These are phyloP conservation scores for Metarhizium sp. DNA, from an alignment of 2,329 filamentous ascomycete genomes.

Conservation along the genomic window DNA sequence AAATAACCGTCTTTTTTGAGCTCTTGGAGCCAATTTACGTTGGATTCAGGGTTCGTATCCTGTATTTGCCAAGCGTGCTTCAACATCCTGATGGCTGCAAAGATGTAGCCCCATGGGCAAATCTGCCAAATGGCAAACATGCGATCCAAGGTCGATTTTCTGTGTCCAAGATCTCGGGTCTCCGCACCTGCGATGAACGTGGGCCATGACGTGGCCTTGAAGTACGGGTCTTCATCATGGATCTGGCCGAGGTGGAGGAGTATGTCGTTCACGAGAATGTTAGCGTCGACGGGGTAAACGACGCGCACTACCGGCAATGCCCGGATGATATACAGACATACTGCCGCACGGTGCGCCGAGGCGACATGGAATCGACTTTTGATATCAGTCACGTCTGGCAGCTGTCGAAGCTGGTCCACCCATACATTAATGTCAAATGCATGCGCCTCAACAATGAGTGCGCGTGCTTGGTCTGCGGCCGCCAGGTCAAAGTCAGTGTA, in stretches of 20 bases:
- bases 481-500: constrained; percentile 21
- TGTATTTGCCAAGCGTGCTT: constrained; percentile 36
- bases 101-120: constrained; percentile 42
- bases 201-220: constrained; percentile 53
- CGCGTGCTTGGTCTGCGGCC: constrained; percentile 26
- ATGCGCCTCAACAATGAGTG: constrained; percentile 31
- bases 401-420: constrained; percentile 29
- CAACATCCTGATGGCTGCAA: constrained; percentile 39
- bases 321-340: constrained; percentile 37
- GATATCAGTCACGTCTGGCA: constrained; percentile 26
- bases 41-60: constrained; percentile 19
- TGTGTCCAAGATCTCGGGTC: constrained; percentile 33
- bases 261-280: constrained; percentile 39
- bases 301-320: constrained; percentile 28
- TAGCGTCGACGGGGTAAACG: constrained; percentile 28
- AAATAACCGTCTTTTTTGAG: constrained; percentile 34
- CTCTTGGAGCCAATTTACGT: constrained; percentile 31
- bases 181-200: constrained; percentile 49
- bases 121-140: constrained; percentile 33
- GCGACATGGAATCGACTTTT: constrained; percentile 34
- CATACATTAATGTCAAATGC: constrained; percentile 32
- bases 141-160: constrained; percentile 42
- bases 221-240: constrained; percentile 38
- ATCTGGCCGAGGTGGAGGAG: constrained; percentile 40
- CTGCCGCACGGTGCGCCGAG: constrained; percentile 36